Percentiles rank a stretch among this genome's conserved stretches.
Evolutionary conservation across 257 asterid species (phyloP).

Genomic region (Thymus mandschuricus): DNA sequence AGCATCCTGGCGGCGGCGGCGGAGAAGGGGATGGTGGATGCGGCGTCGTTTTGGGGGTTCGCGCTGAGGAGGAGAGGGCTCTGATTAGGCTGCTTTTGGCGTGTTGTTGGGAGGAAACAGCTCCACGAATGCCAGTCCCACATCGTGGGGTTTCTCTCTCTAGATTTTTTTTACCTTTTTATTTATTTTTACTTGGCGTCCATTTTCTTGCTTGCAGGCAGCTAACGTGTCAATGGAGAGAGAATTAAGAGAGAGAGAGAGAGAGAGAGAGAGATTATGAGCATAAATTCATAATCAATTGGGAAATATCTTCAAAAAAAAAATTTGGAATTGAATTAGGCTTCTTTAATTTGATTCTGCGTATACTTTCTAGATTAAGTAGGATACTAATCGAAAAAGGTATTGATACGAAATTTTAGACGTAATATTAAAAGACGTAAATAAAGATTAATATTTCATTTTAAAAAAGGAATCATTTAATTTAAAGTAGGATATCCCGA

Average conservation of each 20-base stretch:
- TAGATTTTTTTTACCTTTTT: neutral
- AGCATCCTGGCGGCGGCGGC: constrained; percentile 41
- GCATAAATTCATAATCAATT: too few species aligned
- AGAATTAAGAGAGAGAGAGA: neutral
- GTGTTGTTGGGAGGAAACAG: constrained; percentile 33
- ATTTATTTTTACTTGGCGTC: neutral
- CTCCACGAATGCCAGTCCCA: constrained; percentile 44
- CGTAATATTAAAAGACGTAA: too few species aligned
- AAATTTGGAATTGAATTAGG: too few species aligned
- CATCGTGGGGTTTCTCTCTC: constrained; percentile 27
- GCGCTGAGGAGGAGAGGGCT: constrained; percentile 33
- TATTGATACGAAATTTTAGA: too few species aligned
- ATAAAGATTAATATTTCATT: too few species aligned
- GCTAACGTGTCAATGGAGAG: constrained; percentile 21
- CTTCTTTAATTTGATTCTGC: too few species aligned
- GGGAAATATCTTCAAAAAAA: too few species aligned
- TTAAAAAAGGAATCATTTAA: too few species aligned
- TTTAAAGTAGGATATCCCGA: too few species aligned
- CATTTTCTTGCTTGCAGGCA: constrained; percentile 18
- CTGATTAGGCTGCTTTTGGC: constrained; percentile 35
- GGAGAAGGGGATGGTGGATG: constrained; percentile 24
- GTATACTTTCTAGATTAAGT: too few species aligned
- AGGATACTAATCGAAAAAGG: too few species aligned
- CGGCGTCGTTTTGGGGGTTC: constrained; percentile 39
- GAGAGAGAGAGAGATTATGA: neutral